Conservation (phyloP, 1,284 basidiomycete species). For the Gastroboletus turbinatus region DNA sequence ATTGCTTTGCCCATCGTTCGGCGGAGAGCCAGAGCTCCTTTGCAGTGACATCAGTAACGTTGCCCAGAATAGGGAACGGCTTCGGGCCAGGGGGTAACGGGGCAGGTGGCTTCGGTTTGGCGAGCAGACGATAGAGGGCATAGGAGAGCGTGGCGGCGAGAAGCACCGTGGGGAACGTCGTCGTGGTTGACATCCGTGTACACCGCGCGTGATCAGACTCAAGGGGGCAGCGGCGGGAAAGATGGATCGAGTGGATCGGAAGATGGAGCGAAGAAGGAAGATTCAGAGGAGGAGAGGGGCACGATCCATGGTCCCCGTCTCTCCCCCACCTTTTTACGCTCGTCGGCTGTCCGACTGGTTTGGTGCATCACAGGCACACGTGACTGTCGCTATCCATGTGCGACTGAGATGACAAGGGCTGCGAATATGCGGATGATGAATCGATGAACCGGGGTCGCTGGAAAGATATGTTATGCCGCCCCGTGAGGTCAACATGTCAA, state of each 20-base stretch:
- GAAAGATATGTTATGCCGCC: neutral
- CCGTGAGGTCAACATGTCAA: neutral
- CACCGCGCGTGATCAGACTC: slow-evolving; percentile 5
- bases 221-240: neutral
- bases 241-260: slow-evolving; percentile 7
- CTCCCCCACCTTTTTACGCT: slow-evolving; percentile 11
- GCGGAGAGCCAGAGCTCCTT: slow-evolving; percentile 59
- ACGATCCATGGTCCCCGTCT: neutral
- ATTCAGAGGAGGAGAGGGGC: slow-evolving; percentile 1
- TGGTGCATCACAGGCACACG: slow-evolving; percentile 6
- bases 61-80: slow-evolving; percentile 62
- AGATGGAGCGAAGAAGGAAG: slow-evolving; percentile 28
- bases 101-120: slow-evolving; percentile 10
- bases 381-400: neutral
- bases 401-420: neutral
- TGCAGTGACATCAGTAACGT: slow-evolving; percentile 55
- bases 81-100: slow-evolving; percentile 64
- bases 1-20: slow-evolving; percentile 48
- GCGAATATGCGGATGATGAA: neutral
- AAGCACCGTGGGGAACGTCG: slow-evolving; percentile 20
- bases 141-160: slow-evolving; percentile 21
- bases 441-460: neutral
- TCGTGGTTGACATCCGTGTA: slow-evolving; percentile 15
- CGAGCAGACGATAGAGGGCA: slow-evolving; percentile 17
- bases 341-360: neutral